Evolutionary conservation across 345 rosid genomes (phyloP).

Genomic region (Chamaenerion angustifolium): DNA sequence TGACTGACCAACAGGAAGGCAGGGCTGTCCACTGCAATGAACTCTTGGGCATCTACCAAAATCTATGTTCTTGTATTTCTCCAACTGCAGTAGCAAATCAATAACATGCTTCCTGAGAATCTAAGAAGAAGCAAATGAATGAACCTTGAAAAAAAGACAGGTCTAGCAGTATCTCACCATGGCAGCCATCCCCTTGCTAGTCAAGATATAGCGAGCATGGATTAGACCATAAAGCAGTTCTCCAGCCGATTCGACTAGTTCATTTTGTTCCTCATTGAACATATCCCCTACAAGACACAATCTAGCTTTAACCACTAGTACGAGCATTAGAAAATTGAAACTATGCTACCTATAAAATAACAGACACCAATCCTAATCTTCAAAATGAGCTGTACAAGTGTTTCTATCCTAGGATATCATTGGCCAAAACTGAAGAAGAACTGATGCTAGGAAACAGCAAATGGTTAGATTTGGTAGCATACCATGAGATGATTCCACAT

Average conservation of each 20-base stretch:
- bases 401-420: too few relatives aligned
- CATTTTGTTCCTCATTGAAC: conserved; percentile 95
- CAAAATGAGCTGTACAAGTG: too few relatives aligned
- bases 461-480: conserved; percentile 9
- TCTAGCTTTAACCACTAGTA: conserved; percentile 8
- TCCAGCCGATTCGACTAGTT: conserved; percentile 85
- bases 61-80: conserved; percentile 85
- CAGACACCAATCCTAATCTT: too few relatives aligned
- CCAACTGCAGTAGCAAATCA: conserved; percentile 32
- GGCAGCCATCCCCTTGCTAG: conserved; percentile 88
- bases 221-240: conserved; percentile 96
- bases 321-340: neutral
- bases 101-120: conserved; percentile 4
- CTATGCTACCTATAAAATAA: too few relatives aligned
- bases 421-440: neutral
- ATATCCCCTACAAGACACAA: conserved; percentile 55
- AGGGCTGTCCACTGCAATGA: conserved; percentile 90
- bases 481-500: conserved; percentile 92
- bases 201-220: conserved; percentile 86
- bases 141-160: conserved; percentile 1
- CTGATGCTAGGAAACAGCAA: too few relatives aligned
- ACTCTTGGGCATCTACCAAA: conserved; percentile 98
- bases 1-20: conserved; percentile 88
- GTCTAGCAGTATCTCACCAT: conserved; percentile 43
- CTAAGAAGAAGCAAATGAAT: conserved; percentile 5